Evolutionary conservation across 2,329 filamentous ascomycete species (phyloP).

Genomic region (Clonostachys rosea): DNA sequence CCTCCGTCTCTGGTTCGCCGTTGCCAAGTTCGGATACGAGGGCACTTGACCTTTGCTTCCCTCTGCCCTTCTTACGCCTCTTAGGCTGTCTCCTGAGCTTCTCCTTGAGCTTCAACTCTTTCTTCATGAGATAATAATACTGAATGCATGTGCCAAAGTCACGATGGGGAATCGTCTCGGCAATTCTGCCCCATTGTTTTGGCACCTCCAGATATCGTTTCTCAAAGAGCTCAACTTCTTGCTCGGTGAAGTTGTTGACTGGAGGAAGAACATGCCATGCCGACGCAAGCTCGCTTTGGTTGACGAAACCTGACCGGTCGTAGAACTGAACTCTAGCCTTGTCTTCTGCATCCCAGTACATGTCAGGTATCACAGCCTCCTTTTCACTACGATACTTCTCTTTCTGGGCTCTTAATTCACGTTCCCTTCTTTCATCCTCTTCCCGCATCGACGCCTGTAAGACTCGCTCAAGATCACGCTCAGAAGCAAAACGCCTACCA

Average conservation of each 20-base stretch:
- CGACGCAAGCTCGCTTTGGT: conserved; percentile 62
- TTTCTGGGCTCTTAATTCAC: conserved; percentile 58
- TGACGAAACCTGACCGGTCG: conserved; percentile 61
- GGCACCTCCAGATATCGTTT: conserved; percentile 70
- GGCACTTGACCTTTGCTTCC: conserved; percentile 58
- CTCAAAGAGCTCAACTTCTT: conserved; percentile 68
- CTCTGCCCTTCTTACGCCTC: conserved; percentile 50
- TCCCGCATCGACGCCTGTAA: conserved; percentile 68
- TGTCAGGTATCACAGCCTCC: conserved; percentile 69
- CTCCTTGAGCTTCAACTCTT: conserved; percentile 70
- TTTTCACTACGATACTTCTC: conserved; percentile 71
- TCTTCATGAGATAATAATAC: conserved; percentile 81
- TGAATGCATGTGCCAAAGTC: conserved; percentile 79
- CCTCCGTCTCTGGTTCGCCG: conserved; percentile 51
- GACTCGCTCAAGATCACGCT: conserved; percentile 69
- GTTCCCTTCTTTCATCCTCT: conserved; percentile 66
- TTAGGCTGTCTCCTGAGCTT: conserved; percentile 64
- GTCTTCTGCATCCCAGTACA: conserved; percentile 60
- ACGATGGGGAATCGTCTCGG: conserved; percentile 60
- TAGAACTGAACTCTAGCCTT: conserved; percentile 53
- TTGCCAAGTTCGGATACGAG: conserved; percentile 63
- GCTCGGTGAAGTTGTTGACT: conserved; percentile 68
- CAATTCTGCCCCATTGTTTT: conserved; percentile 80
- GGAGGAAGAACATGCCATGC: conserved; percentile 70
- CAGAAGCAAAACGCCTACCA: conserved; percentile 59